These are phyloP conservation scores for Coniochaeta sp. DNA, from an alignment of 2,329 filamentous ascomycete species.

Conservation along the genomic window DNA sequence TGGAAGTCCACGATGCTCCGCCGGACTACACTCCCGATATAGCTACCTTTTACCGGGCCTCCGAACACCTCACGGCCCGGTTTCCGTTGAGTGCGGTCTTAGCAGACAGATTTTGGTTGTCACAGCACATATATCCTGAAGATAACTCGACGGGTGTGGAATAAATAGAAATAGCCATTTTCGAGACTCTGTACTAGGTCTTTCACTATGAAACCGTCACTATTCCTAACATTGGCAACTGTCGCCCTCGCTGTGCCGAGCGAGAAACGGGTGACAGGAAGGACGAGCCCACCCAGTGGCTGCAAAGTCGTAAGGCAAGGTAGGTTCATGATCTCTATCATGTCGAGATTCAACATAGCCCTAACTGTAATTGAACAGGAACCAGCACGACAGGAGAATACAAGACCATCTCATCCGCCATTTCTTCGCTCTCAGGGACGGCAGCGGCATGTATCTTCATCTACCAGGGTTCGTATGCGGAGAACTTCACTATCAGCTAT, in stretches of 20 bases:
- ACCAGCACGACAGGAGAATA: slow-evolving; percentile 5
- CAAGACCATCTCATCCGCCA: slow-evolving; percentile 15
- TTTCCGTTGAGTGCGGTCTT: too few relatives aligned
- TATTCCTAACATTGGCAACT: background rate
- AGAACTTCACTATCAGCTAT: slow-evolving; percentile 22
- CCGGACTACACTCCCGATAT: too few relatives aligned
- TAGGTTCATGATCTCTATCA: background rate
- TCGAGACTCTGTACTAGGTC: background rate
- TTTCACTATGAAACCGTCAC: background rate
- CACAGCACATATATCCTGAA: too few relatives aligned
- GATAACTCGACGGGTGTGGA: too few relatives aligned
- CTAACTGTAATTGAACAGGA: background rate
- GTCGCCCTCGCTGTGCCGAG: background rate
- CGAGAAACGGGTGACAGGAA: background rate
- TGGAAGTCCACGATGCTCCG: too few relatives aligned
- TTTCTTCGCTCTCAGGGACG: slow-evolving; percentile 16
- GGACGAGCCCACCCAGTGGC: background rate
- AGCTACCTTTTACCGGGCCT: too few relatives aligned
- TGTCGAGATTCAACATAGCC: background rate
- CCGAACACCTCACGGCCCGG: too few relatives aligned
- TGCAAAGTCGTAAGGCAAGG: background rate
- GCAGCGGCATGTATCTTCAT: slow-evolving; percentile 23
- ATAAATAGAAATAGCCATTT: too few relatives aligned
- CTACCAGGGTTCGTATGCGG: slow-evolving; percentile 21
- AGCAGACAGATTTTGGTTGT: too few relatives aligned